Percentiles rank a stretch among this genome's conserved stretches.
Evolutionary conservation across 2,329 filamentous ascomycete species (phyloP).

Genomic region (Colletotrichum godetiae): DNA sequence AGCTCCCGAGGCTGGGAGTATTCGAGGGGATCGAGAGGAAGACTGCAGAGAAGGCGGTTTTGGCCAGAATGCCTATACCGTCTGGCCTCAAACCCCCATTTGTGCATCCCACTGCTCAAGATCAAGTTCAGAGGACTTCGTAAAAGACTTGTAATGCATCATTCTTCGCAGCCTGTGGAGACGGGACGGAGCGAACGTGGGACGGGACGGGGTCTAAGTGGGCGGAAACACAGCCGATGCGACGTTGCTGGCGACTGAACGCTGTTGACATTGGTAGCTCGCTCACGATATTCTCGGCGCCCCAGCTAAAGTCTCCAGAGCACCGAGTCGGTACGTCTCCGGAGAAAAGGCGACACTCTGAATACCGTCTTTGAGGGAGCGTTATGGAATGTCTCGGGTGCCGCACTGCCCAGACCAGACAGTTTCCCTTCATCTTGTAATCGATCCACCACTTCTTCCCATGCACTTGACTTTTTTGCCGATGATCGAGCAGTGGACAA

Average conservation of each 20-base stretch:
- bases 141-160: neutral
- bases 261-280: neutral
- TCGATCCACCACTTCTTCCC: neutral
- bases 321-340: neutral
- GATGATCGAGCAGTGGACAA: neutral
- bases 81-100: neutral
- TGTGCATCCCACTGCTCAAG: neutral
- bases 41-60: neutral
- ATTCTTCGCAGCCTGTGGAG: neutral
- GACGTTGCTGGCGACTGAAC: neutral
- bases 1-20: neutral
- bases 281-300: neutral
- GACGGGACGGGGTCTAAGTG: neutral
- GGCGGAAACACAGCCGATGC: neutral
- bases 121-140: neutral
- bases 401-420: neutral
- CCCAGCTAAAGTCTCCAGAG: neutral
- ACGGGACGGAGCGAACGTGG: neutral
- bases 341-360: neutral
- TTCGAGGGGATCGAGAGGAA: neutral
- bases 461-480: slow-evolving; percentile 1
- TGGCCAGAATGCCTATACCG: neutral
- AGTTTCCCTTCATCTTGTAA: neutral
- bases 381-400: neutral
- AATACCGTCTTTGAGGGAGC: neutral